Evolutionary conservation across 345 rosid species (phyloP), one percentile per base, ranked within the genome.

Genomic region (Eucalyptus melliodora): DNA sequence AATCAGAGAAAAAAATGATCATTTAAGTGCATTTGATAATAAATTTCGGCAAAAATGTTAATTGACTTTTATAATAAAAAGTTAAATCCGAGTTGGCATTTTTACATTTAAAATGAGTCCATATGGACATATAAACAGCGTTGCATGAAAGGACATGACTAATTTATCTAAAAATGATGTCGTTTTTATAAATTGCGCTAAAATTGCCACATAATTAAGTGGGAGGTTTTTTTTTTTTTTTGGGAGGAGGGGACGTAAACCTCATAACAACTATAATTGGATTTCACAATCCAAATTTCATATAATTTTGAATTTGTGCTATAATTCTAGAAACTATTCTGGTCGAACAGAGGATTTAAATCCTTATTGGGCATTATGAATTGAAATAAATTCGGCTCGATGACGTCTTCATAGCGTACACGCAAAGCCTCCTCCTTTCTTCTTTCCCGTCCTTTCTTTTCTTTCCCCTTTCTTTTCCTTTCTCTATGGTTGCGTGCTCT

Each of bases 1-100:
- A 19, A 53, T 21, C 0, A 21, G 0, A 53, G 10, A 53, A 53
- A 53, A 21, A 53, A 0, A 53, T 0, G 59, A 53, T 53, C 0
- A 53, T 53, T 53, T 53, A 53, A 19, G 24, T 19, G 5, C 5
- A 0, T 53, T 53, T 19, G 2, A 53, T 19, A 1, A 53, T 53
- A 53, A 53, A 53, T 53, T 19, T 1, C 0, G 2, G 24, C 10
- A 53, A 53, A 53, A 53, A 19, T 19, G 1, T 53, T 21, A 53
- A 53, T 53, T 53, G 59, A 53, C 5, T 53, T 53, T 53, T 8
- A 8, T 19, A 53, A 53, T 19, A 53, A 53, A 19, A 53, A 53
- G 24, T 19, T 53, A 8, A 53, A 19, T 19, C 5, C 0, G 2
- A 53, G 59, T 53, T 53, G 24, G 59, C 59, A 53, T 53, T 53